Evolutionary conservation across 1,139 yeast genomes (phyloP).

Genomic region (Yamadazyma aaseri): DNA sequence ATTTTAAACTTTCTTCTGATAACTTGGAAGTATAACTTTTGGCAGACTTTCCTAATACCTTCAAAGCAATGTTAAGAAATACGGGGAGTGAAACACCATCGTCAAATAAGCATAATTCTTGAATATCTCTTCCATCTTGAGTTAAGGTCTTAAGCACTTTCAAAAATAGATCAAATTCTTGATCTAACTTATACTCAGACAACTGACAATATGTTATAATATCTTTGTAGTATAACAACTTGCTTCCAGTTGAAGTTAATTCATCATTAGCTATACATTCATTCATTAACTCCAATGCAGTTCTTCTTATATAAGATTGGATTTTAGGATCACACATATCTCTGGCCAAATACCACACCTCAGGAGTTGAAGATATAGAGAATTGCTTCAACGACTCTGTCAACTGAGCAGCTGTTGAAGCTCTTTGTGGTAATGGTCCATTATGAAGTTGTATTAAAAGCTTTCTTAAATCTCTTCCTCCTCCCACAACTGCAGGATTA

Average conservation of each 20-base stretch:
- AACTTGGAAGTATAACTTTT: conserved; percentile 10
- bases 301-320: conserved; percentile 47
- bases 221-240: conserved; percentile 59
- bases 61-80: conserved; percentile 18
- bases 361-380: conserved; percentile 62
- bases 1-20: conserved; percentile 5
- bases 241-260: conserved; percentile 37
- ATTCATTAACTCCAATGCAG: conserved; percentile 52
- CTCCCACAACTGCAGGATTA: conserved; percentile 65
- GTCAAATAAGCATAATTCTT: conserved; percentile 54
- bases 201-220: conserved; percentile 47
- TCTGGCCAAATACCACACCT: conserved; percentile 72
- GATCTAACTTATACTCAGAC: conserved; percentile 36
- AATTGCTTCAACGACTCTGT: conserved; percentile 50
- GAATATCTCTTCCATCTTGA: conserved; percentile 58
- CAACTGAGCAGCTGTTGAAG: conserved; percentile 52
- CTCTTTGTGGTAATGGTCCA: conserved; percentile 43
- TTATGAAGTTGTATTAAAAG: conserved; percentile 38
- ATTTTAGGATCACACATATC: conserved; percentile 49
- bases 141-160: conserved; percentile 54
- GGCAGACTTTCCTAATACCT: conserved; percentile 14
- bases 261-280: conserved; percentile 59
- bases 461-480: conserved; percentile 50
- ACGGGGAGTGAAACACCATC: conserved; percentile 39
- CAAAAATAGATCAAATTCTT: conserved; percentile 53